Evolutionary conservation across 306 rosid species (phyloP), one percentile per base, ranked within the genome.

Genomic region (Macrotyloma uniflorum): DNA sequence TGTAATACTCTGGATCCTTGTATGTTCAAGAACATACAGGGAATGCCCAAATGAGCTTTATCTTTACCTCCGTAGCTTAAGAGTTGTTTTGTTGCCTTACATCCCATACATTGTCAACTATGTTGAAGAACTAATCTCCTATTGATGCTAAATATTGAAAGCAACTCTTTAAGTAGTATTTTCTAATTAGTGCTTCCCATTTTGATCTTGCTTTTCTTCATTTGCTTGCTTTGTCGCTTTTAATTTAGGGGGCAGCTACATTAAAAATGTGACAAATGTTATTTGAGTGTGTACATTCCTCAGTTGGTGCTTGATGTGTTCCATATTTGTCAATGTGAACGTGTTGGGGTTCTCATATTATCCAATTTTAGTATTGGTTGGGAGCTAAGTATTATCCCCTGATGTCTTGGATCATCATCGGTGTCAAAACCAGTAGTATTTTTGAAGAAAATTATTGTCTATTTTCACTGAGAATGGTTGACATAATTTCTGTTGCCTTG

Each of bases 1-100:
- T 93, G 93, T 91, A 86, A 85, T 83, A 91, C 88, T 76, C 77
- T 86, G 80, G 89, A 88, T 87, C 89, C 79, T 88, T 59, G 81
- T 83, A 78, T 83, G 82, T 80, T 82, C 75, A 90, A 79, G 87
- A 89, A 86, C 93, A 76, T 79, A 45, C 81, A 32, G 87, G 91
- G 83, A 79, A 74, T 77, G 86, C 83, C 84, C 86, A 71, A 19
- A 77, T 85, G 78, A 49, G 86, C 83, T 83, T 83, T 82, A 70
- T 76, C 78, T 86, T 73, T 71, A 43, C 80, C 85, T 80, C 82
- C 83, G 30, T 83, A 87, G 87, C 88, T 70, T 84, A 80, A 51
- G 80, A 84, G 79, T 82, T 86, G 86, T 84, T 86, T 69, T 76
- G 59, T 81, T 75, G 50, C 77, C 80, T 40, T 87, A 28, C 40